Conservation (phyloP, 257 asterid species). For the Solanum ossicruentum region DNA sequence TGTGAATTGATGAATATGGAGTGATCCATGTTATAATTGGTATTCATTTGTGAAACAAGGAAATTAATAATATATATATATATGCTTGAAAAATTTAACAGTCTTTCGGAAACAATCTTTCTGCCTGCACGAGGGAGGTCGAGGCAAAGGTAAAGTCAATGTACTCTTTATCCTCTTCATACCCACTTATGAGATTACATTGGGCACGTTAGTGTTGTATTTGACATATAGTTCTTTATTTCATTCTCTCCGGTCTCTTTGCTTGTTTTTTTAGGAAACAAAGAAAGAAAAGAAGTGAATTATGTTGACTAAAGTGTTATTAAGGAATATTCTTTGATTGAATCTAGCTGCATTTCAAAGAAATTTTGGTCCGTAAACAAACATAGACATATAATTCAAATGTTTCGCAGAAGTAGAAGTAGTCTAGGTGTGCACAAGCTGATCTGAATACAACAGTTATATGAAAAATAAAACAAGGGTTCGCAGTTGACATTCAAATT, state of each 20-base stretch:
- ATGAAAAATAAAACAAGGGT: not conserved
- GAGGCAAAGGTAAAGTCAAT: no score
- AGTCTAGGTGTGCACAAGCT: accelerated
- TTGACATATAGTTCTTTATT: no score
- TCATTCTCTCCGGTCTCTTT: not conserved
- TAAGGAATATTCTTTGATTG: not conserved
- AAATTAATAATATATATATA: no score
- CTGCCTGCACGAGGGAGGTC: no score
- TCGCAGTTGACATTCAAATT: not conserved
- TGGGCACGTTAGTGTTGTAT: no score
- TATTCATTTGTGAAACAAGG: not conserved
- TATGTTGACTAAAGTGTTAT: not conserved
- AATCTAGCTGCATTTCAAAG: not conserved
- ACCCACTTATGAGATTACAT: no score
- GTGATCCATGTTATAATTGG: not conserved
- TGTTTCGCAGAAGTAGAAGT: not conserved
- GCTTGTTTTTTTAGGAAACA: no score
- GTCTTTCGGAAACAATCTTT: no score
- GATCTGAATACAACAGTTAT: accelerated
- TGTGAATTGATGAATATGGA: not conserved
- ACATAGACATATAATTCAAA: not conserved
- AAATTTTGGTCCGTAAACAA: not conserved
- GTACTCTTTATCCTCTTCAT: no score
- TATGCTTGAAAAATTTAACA: no score
- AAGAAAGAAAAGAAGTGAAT: no score